These are phyloP conservation scores for Neurospora sp. DNA, from an alignment of 495 filamentous ascomycete genomes.

Conservation along the genomic window DNA sequence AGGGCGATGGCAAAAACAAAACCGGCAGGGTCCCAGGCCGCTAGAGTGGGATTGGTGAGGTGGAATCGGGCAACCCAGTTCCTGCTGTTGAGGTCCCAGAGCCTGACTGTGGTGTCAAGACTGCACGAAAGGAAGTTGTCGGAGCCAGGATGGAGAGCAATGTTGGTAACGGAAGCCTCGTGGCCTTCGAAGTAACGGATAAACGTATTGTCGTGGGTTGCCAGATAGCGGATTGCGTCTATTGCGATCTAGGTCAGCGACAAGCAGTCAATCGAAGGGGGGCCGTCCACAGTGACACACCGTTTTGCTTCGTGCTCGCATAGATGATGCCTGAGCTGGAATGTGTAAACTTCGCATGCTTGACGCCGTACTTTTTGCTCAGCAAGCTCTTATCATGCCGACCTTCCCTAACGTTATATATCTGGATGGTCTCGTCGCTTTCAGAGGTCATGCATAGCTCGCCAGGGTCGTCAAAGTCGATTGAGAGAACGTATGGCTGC, in stretches of 20 bases:
- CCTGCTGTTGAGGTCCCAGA: slow-evolving; percentile 73
- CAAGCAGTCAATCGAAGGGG: not conserved
- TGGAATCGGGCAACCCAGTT: slow-evolving; percentile 67
- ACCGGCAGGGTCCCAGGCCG: slow-evolving; percentile 80
- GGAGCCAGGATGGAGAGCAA: slow-evolving; percentile 60
- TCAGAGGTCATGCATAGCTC: slow-evolving; percentile 79
- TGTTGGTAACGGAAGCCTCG: slow-evolving; percentile 65
- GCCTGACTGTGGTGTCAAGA: slow-evolving; percentile 73
- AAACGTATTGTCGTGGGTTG: slow-evolving; percentile 88
- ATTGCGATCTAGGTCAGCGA: slow-evolving; percentile 7
- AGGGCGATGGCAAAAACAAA: slow-evolving; percentile 84
- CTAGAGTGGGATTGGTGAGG: slow-evolving; percentile 65
- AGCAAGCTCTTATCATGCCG: slow-evolving; percentile 74
- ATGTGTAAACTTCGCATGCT: slow-evolving; percentile 89
- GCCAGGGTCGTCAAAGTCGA: slow-evolving; percentile 93
- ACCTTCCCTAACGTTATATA: slow-evolving; percentile 86
- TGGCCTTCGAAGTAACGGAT: slow-evolving; percentile 93
- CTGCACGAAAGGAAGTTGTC: slow-evolving; percentile 89
- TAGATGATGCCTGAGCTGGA: slow-evolving; percentile 81
- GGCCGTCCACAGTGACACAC: slow-evolving; percentile 24
- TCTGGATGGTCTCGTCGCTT: slow-evolving; percentile 85
- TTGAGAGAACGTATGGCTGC: slow-evolving; percentile 45
- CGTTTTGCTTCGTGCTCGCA: slow-evolving; percentile 88
- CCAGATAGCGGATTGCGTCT: slow-evolving; percentile 84
- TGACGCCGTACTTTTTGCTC: slow-evolving; percentile 89